Conservation (phyloP, 352 stramenopile species). For the Phytophthora lateralis region DNA sequence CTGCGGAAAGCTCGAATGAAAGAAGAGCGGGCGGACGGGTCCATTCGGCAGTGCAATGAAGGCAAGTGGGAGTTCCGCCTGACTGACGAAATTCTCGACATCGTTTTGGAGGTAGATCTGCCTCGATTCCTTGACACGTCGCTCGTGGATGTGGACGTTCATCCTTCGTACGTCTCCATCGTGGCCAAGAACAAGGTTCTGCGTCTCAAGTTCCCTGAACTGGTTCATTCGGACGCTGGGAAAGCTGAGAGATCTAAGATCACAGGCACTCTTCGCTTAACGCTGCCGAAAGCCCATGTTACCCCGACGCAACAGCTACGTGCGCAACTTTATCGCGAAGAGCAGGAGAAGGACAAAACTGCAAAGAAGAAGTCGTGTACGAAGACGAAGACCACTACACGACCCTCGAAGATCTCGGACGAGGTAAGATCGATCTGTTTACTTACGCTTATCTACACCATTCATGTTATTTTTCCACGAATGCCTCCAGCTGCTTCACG, state of each 20-base stretch:
- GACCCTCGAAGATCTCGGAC: constrained; percentile 28
- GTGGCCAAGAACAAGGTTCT: constrained; percentile 93
- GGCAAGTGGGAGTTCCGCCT: constrained; percentile 90
- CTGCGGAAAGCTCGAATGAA: constrained; percentile 42
- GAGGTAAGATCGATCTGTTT: constrained; percentile 20
- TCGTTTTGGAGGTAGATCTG: constrained; percentile 86
- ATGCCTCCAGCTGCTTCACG: constrained; percentile 25
- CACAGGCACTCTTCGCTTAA: constrained; percentile 56
- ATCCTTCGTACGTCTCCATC: constrained; percentile 93
- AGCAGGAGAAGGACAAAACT: constrained; percentile 27
- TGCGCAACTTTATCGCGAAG: constrained; percentile 43
- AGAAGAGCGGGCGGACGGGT: constrained; percentile 42
- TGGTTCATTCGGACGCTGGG: constrained; percentile 58
- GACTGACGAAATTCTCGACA: constrained; percentile 46
- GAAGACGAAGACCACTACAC: constrained; percentile 8
- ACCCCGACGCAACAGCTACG: constrained; percentile 43
- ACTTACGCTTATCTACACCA: background rate
- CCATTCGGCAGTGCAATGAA: constrained; percentile 91
- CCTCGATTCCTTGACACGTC: constrained; percentile 91
- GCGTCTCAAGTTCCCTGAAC: constrained; percentile 61
- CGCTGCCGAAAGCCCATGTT: constrained; percentile 57
- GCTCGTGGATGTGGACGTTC: constrained; percentile 94
- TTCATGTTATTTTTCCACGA: background rate
- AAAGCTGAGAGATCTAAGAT: constrained; percentile 62
- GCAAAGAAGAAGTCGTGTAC: background rate